Evolutionary conservation across 805 yeast genomes (phyloP).

Genomic region (Wickerhamiella cacticola): DNA sequence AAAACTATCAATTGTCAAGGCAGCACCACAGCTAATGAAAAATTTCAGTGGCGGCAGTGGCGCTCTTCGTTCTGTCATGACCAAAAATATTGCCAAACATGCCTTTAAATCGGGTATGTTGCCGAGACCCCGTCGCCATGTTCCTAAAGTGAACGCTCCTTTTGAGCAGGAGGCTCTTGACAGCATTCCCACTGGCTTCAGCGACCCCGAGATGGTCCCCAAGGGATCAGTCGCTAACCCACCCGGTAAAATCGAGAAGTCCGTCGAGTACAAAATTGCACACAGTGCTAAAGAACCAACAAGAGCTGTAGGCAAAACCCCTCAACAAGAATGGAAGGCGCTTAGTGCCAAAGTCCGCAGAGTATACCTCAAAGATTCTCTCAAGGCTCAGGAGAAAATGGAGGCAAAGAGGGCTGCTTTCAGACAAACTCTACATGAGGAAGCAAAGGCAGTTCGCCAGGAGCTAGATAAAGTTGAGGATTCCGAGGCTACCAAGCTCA

Average conservation of each 20-base stretch:
- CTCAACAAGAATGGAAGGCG: slow-evolving; percentile 35
- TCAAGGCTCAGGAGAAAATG: slow-evolving; percentile 40
- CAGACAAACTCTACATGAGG: slow-evolving; percentile 31
- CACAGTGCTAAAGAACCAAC: slow-evolving; percentile 41
- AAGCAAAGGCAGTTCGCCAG: slow-evolving; percentile 27
- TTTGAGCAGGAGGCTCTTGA: slow-evolving; percentile 31
- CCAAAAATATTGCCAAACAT: slow-evolving; percentile 36
- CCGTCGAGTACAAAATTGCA: slow-evolving; percentile 49
- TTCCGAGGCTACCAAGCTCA: slow-evolving; percentile 42
- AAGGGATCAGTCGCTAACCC: slow-evolving; percentile 43
- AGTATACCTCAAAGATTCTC: slow-evolving; percentile 53
- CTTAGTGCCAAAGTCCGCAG: slow-evolving; percentile 58
- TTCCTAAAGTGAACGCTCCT: slow-evolving; percentile 40
- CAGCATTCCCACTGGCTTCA: slow-evolving; percentile 56
- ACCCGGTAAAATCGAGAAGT: slow-evolving; percentile 33
- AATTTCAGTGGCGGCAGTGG: slow-evolving; percentile 9
- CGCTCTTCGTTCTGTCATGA: slow-evolving; percentile 28
- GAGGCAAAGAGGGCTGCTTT: slow-evolving; percentile 33
- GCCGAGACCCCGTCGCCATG: slow-evolving; percentile 64
- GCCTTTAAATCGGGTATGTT: slow-evolving; percentile 66
- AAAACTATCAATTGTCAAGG: too few relatives aligned
- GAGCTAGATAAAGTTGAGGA: slow-evolving; percentile 28
- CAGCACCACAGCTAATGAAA: background rate
- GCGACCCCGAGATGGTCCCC: slow-evolving; percentile 52
- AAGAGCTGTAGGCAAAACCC: slow-evolving; percentile 21